Evolutionary conservation across 2,329 filamentous ascomycete species (phyloP).

Genomic region (Fusarium heterosporum): DNA sequence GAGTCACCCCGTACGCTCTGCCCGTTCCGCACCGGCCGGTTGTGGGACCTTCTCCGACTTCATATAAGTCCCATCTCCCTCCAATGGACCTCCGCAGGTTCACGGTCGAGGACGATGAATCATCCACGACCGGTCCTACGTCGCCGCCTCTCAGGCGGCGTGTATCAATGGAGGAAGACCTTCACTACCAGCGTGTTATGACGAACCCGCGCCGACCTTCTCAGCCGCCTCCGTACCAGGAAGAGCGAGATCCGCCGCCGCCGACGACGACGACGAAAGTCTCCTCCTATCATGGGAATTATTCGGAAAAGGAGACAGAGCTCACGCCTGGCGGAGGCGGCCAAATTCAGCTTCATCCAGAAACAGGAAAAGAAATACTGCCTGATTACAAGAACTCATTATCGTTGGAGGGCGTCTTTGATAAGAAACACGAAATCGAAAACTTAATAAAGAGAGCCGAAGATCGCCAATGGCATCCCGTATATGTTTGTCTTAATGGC

Average conservation of each 20-base stretch:
- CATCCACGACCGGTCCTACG: conserved; percentile 47
- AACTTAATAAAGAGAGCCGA: conserved; percentile 71
- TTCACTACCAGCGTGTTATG: conserved; percentile 65
- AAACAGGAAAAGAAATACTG: conserved; percentile 56
- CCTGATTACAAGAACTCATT: conserved; percentile 70
- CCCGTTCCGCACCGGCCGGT: conserved; percentile 40
- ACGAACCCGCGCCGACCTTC: conserved; percentile 59
- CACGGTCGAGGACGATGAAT: conserved; percentile 51
- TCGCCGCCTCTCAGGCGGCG: conserved; percentile 57
- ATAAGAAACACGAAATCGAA: conserved; percentile 74
- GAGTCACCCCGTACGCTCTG: conserved; percentile 37
- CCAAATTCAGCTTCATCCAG: conserved; percentile 16
- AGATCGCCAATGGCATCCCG: conserved; percentile 72
- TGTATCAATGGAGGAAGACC: conserved; percentile 67
- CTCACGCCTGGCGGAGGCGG: conserved; percentile 41
- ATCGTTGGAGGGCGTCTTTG: conserved; percentile 67
- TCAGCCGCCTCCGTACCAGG: conserved; percentile 61
- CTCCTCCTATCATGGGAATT: conserved; percentile 33
- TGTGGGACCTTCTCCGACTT: conserved; percentile 38
- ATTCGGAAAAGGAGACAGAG: conserved; percentile 34
- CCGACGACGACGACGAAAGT: conserved; percentile 29
- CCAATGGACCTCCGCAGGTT: conserved; percentile 52
- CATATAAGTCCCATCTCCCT: conserved; percentile 44
- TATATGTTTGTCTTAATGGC: conserved; percentile 73
- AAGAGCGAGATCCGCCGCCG: conserved; percentile 38